phyloP scores from a whole-genome alignment of 1,139 yeast species.

The Spencermartinsiella ligniputridi region DNA sequence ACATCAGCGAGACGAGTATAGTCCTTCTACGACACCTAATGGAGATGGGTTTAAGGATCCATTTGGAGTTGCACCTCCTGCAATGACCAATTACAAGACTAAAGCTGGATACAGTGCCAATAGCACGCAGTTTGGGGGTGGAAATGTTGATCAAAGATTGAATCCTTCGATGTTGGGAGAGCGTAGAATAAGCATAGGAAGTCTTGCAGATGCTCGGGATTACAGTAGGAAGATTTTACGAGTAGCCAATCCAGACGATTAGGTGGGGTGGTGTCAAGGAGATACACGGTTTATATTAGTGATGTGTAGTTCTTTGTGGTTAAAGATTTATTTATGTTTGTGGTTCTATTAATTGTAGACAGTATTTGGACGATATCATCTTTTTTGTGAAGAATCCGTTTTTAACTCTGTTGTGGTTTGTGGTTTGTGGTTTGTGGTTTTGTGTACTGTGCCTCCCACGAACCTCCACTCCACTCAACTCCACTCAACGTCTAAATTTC shows the following conservation, averaged over 20 bases:
- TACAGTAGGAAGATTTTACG: constrained; percentile 67
- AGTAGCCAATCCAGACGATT: constrained; percentile 66
- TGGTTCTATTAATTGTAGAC: background rate
- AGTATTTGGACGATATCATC: background rate
- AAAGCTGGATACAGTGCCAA: constrained; percentile 3
- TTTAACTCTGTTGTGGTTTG: no score
- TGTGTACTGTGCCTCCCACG: no score
- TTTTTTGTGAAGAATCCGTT: background rate
- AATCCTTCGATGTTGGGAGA: constrained; percentile 70
- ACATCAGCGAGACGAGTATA: constrained; percentile 43
- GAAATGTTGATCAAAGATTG: constrained; percentile 59
- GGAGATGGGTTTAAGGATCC: constrained; percentile 28
- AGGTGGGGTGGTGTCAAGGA: no score
- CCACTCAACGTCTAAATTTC: no score
- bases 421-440: no score
- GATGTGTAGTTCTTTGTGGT: background rate
- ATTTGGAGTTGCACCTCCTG: constrained; percentile 19
- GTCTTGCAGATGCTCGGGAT: constrained; percentile 74
- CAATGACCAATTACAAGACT: constrained; percentile 10
- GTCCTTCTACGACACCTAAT: constrained; percentile 34
- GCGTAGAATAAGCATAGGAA: constrained; percentile 68
- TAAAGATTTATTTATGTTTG: background rate
- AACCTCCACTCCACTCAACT: no score
- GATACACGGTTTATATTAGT: background rate
- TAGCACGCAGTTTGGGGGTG: constrained; percentile 43